phyloP scores from a whole-genome alignment of 2,329 filamentous ascomycete genomes.

The Herpotrichia juniperi region DNA sequence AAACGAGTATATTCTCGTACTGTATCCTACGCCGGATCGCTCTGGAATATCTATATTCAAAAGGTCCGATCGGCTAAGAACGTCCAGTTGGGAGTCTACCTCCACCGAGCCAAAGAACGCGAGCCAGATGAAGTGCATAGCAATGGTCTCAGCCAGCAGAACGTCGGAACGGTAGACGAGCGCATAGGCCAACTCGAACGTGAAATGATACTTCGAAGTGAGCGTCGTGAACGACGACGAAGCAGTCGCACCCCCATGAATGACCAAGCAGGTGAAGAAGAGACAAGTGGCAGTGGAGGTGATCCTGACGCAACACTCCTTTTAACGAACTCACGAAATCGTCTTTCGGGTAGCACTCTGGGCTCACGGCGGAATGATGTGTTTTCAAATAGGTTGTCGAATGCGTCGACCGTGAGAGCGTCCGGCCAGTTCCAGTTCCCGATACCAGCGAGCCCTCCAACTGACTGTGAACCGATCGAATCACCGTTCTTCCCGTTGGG shows the following conservation, averaged over 20 bases:
- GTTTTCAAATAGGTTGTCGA: too few species aligned
- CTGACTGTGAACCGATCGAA: conserved; percentile 19
- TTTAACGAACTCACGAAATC: conserved; percentile 29
- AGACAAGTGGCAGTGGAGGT: conserved; percentile 54
- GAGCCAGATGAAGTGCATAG: conserved; percentile 54
- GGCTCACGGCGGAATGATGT: conserved; percentile 25
- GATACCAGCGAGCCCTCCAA: conserved; percentile 16
- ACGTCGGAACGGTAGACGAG: conserved; percentile 57
- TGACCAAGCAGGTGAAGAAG: conserved; percentile 42
- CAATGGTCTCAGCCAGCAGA: conserved; percentile 45
- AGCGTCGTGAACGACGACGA: conserved; percentile 39
- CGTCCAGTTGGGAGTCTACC: conserved; percentile 64
- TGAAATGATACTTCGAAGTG: conserved; percentile 56
- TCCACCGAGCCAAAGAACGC: conserved; percentile 64
- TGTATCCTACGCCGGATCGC: conserved; percentile 63
- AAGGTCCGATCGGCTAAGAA: conserved; percentile 62
- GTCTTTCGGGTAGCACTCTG: conserved; percentile 22
- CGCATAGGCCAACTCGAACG: conserved; percentile 61
- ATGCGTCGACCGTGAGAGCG: too few species aligned
- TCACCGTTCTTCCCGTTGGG: conserved; percentile 26
- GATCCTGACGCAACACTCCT: conserved; percentile 49
- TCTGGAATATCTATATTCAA: conserved; percentile 69
- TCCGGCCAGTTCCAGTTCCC: conserved; percentile 26
- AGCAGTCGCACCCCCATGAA: conserved; percentile 26
- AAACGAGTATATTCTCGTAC: conserved; percentile 65